A percentile compares a stretch with the other conserved stretches of the same genome.
Conservation (phyloP, 306 rosid species). For the Ziziphus jujuba region DNA sequence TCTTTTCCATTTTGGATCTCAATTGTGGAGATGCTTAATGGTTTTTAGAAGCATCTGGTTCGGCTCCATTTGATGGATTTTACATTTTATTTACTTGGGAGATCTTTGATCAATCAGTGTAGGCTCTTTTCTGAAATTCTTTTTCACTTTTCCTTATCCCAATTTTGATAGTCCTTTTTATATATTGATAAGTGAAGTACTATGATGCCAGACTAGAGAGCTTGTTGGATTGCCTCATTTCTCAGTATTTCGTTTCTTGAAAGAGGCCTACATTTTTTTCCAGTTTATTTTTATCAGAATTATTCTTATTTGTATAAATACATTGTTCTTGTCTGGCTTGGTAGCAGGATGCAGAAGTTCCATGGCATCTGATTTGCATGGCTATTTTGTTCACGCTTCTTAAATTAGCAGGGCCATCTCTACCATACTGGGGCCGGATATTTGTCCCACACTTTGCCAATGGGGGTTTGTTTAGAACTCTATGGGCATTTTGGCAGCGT, state of each 20-base stretch:
- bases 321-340: constrained; percentile 22
- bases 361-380: constrained; percentile 83
- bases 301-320: neutral
- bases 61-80: constrained; percentile 19
- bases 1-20: constrained; percentile 7
- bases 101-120: neutral
- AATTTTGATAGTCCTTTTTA: constrained; percentile 6
- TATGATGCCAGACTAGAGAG: constrained; percentile 5
- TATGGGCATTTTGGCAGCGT: constrained; percentile 41
- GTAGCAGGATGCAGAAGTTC: constrained; percentile 83
- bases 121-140: neutral
- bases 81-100: neutral
- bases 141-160: neutral
- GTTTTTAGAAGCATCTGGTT: constrained; percentile 12
- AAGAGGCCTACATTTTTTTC: neutral
- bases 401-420: constrained; percentile 87
- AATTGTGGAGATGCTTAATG: constrained; percentile 1
- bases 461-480: constrained; percentile 38
- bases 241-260: constrained; percentile 1
- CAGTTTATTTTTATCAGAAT: constrained; percentile 6
- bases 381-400: constrained; percentile 74
- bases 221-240: neutral
- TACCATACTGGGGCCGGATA: constrained; percentile 86
- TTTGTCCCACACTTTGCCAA: constrained; percentile 78
- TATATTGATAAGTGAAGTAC: constrained; percentile 4